Evolutionary conservation across 2,329 filamentous ascomycete genomes (phyloP), one percentile per base, ranked within the genome.

Genomic region (Apiospora koreana): DNA sequence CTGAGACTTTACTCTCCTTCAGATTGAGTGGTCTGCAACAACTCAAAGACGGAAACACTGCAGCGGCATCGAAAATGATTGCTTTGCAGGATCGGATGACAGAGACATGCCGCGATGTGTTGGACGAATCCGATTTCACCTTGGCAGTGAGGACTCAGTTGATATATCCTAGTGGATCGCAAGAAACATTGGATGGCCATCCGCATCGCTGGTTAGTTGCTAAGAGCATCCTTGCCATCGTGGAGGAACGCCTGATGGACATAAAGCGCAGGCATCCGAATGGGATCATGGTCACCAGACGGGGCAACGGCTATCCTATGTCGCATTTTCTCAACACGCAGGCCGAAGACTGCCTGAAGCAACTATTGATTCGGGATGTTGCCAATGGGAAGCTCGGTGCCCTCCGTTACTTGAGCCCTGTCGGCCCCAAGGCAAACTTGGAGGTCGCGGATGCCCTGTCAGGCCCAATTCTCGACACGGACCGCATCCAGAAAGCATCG

Each of bases 91-190:
- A 9, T 14, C 42, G 48, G 48, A 18, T 31, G 31, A 43, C 67
- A 18, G 7, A 71, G 0, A 75, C 80, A 1, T 86, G 84, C 2
- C 84, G 90, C 0, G 91, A 93, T 74, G 82, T 93, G 0, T 78
- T 93, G 0, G 91, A 93, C 72, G 91, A 93, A 74, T 91, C 85
- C 2, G 88, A 90, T 71, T 82, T 86, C 48, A 89, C 86, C 0
- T 77, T 91, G 0, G 84, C 84, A 0, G 82, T 86, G 0, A 85
- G 84, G 43, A 89, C 86, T 0, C 87, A 91, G 70, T 77, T 91
- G 0, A 87, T 90, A 3, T 90, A 90, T 62, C 87, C 88, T 0
- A 85, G 83, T 7, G 88, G 88, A 0, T 69, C 80, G 0, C 84
- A 87, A 46, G 77, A 80, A 8, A 72, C 81, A 0, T 79, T 91